These are phyloP conservation scores for Auricularia cornea DNA, from an alignment of 768 basidiomycete genomes.

Conservation along the genomic window DNA sequence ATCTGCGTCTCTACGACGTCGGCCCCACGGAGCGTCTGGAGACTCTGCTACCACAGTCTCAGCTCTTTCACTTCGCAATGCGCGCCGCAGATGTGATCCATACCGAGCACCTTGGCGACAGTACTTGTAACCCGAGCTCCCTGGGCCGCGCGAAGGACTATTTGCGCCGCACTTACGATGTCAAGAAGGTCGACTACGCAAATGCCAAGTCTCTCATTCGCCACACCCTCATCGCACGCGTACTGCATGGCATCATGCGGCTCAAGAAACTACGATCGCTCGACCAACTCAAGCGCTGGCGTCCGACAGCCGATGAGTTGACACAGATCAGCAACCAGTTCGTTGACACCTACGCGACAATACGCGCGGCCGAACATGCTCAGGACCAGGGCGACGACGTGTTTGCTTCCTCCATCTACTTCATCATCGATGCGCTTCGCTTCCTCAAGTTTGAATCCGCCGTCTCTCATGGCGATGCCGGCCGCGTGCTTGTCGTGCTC, in stretches of 20 bases:
- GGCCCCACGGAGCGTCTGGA: conserved; percentile 16
- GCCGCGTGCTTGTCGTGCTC: conserved; percentile 20
- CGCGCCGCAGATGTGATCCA: conserved; percentile 18
- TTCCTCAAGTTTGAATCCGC: conserved; percentile 22
- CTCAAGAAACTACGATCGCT: not conserved
- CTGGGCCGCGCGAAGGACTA: conserved; percentile 20
- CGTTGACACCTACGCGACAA: conserved; percentile 4
- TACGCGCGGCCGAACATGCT: conserved; percentile 7
- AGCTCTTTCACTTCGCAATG: conserved; percentile 20
- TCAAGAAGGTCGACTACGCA: conserved; percentile 23
- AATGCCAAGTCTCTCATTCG: conserved; percentile 20
- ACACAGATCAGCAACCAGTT: not conserved
- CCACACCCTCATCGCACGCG: conserved; percentile 22
- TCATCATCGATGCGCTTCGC: conserved; percentile 23
- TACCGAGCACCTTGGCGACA: conserved; percentile 17
- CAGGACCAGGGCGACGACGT: conserved; percentile 10
- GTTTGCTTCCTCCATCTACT: conserved; percentile 17
- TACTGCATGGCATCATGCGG: conserved; percentile 20
- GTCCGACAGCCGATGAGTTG: conserved; percentile 8
- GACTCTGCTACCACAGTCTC: conserved; percentile 18
- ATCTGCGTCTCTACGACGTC: conserved; percentile 17
- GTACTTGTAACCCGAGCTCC: conserved; percentile 17
- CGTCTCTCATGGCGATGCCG: conserved; percentile 24
- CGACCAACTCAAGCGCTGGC: conserved; percentile 5
- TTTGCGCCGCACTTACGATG: conserved; percentile 20